Evolutionary conservation across 768 basidiomycete species (phyloP).

Genomic region (Punctularia strigosozonata): DNA sequence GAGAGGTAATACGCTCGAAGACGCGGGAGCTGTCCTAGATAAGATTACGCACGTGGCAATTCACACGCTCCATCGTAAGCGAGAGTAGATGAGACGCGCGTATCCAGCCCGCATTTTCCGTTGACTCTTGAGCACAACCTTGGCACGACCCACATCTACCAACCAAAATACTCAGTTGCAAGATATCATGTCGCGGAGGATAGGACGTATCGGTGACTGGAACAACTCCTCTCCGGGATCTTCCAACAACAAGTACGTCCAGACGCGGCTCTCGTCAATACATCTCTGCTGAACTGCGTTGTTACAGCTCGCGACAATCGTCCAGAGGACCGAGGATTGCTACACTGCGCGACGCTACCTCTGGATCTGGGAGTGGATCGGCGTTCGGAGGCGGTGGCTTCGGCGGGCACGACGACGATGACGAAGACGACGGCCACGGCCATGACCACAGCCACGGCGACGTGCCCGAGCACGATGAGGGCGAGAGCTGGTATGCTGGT

Average conservation of each 20-base stretch:
- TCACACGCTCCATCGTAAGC: too few species aligned
- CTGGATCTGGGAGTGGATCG: constrained; percentile 7
- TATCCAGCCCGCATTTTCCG: too few species aligned
- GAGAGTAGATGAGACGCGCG: too few species aligned
- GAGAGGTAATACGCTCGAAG: too few species aligned
- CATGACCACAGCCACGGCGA: too few species aligned
- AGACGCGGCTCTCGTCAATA: not conserved
- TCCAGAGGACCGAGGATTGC: constrained; percentile 14
- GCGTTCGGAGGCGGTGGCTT: constrained; percentile 7
- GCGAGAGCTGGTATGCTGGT: constrained; percentile 82
- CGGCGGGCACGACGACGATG: constrained; percentile 10
- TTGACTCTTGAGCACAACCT: too few species aligned
- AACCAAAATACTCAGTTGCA: too few species aligned
- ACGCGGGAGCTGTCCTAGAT: too few species aligned
- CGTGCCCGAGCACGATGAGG: constrained; percentile 32
- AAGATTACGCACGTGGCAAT: too few species aligned
- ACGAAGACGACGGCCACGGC: constrained; percentile 38
- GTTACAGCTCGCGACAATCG: too few species aligned
- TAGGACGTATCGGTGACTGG: constrained; percentile 15
- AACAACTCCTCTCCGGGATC: constrained; percentile 3
- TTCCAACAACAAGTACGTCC: constrained; percentile 6
- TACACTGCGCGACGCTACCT: constrained; percentile 14
- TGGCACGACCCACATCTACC: too few species aligned
- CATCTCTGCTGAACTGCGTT: not conserved
- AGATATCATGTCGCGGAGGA: constrained; percentile 7